phyloP scores from a whole-genome alignment of 2,329 filamentous ascomycete genomes.

The Bisporella sp. region DNA sequence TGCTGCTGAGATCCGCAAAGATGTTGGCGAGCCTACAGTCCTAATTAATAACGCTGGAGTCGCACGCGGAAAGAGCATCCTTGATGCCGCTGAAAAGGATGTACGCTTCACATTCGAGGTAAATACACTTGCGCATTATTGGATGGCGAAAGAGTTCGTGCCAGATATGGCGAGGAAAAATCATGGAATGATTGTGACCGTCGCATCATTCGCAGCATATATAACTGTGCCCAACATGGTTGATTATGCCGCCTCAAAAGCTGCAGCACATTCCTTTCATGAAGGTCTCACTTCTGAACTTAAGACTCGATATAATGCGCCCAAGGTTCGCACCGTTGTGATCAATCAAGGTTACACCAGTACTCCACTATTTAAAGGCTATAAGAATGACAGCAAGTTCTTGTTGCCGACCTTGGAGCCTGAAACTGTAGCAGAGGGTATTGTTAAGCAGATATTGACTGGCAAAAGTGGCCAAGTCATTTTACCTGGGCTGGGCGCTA shows the following conservation, averaged over 20 bases:
- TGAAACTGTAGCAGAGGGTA: constrained; percentile 56
- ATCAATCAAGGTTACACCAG: constrained; percentile 58
- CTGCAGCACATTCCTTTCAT: constrained; percentile 60
- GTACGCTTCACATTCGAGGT: constrained; percentile 64
- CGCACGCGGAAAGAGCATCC: constrained; percentile 52
- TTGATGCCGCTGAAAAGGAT: constrained; percentile 49
- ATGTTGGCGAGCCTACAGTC: constrained; percentile 59
- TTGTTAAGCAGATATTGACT: constrained; percentile 52
- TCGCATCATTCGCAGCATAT: constrained; percentile 59
- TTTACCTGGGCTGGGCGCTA: constrained; percentile 38
- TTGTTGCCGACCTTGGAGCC: constrained; percentile 47
- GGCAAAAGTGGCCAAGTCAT: constrained; percentile 52
- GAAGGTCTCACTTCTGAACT: constrained; percentile 57
- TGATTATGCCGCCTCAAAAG: constrained; percentile 62
- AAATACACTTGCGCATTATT: constrained; percentile 63
- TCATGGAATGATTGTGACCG: constrained; percentile 68
- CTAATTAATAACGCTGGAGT: constrained; percentile 69
- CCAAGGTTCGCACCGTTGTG: constrained; percentile 57
- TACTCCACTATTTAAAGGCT: constrained; percentile 53
- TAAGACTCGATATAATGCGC: constrained; percentile 52
- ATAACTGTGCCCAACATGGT: constrained; percentile 54
- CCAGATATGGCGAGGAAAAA: constrained; percentile 55
- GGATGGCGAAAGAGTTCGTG: constrained; percentile 59
- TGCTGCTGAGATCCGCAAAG: constrained; percentile 44
- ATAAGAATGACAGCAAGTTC: constrained; percentile 42